Evolutionary conservation across 768 basidiomycete species (phyloP), one percentile per base, ranked within the genome.

Genomic region (Russula abietina): DNA sequence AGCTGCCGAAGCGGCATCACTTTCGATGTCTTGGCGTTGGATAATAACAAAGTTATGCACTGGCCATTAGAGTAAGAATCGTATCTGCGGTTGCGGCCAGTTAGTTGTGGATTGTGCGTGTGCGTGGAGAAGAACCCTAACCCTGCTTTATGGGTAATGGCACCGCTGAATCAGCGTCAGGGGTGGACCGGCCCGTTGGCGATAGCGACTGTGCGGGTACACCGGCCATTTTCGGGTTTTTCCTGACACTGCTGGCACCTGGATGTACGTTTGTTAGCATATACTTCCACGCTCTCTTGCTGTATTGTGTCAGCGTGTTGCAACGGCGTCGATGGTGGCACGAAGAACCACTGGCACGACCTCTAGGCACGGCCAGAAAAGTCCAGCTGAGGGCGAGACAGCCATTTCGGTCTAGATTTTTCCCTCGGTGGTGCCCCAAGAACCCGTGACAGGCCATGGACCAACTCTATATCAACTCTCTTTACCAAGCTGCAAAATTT

Each of bases 391-490:
- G 9, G 43, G 43, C 43, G 43, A 45, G 43, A 22, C 43, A n/a
- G n/a, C 12, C 2, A 10, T 10, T 6, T 11, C 11, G n/a, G 43
- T 22, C 43, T 45, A 45, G 43, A 45, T 10, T 43, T 8, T 19
- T 19, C 19, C 41, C n/a, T 19, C 19, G 17, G 17, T 8, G 1
- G 41, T 41, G 8, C 41, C n/a, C 19, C 41, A 7, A 43, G 19
- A 43, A 43, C 41, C 19, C 41, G 41, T 43, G 43, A n/a, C 43
- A 11, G 8, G 0, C n/a, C n/a, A 45, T 43, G 43, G 16, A 64
- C 56, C 58, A 22, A 46, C 48, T 50, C 58, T 46, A 55, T 55
- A 64, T 64, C 62, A 50, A 64, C 19, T 19, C 41, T 45, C 12
- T 46, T 50, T 26, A 24, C 46, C n/a, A 11, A 41, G 38, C 1